These are phyloP conservation scores for Alternaria brassicicola DNA, from an alignment of 2,329 filamentous ascomycete genomes.

Conservation along the genomic window DNA sequence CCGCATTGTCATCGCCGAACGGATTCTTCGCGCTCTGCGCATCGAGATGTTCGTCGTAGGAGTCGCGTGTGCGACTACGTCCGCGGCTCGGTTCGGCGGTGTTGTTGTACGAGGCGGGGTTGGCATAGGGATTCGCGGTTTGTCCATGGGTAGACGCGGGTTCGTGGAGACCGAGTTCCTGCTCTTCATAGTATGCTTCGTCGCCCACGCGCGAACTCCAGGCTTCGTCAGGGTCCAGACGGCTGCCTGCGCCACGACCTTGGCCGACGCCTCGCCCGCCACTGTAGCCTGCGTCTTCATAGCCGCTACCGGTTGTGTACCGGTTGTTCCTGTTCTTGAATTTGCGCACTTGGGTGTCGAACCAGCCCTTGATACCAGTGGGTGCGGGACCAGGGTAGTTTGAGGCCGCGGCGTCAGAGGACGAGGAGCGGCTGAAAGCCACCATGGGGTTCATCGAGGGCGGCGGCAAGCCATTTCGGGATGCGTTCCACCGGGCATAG, in stretches of 20 bases:
- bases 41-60: constrained; percentile 43
- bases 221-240: constrained; percentile 81
- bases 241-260: constrained; percentile 57
- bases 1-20: constrained; percentile 52
- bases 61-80: constrained; percentile 57
- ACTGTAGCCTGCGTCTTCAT: constrained; percentile 67
- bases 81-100: constrained; percentile 46
- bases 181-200: constrained; percentile 80
- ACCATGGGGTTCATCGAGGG: constrained; percentile 74
- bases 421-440: constrained; percentile 63
- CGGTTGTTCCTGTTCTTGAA: constrained; percentile 71
- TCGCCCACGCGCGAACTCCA: constrained; percentile 82
- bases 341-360: constrained; percentile 68
- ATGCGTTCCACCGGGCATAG: constrained; percentile 74
- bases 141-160: constrained; percentile 45
- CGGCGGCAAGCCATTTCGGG: constrained; percentile 75
- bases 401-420: constrained; percentile 34
- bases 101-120: not conserved
- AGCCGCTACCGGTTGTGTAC: constrained; percentile 72
- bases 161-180: constrained; percentile 68
- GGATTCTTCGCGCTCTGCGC: constrained; percentile 40
- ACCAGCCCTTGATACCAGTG: constrained; percentile 73
- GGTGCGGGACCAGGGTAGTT: constrained; percentile 60
- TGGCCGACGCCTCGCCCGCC: constrained; percentile 26
- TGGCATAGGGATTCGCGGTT: constrained; percentile 43